Conservation (phyloP, 1,139 yeast species). For the Magnusiomyces suaveolens region DNA sequence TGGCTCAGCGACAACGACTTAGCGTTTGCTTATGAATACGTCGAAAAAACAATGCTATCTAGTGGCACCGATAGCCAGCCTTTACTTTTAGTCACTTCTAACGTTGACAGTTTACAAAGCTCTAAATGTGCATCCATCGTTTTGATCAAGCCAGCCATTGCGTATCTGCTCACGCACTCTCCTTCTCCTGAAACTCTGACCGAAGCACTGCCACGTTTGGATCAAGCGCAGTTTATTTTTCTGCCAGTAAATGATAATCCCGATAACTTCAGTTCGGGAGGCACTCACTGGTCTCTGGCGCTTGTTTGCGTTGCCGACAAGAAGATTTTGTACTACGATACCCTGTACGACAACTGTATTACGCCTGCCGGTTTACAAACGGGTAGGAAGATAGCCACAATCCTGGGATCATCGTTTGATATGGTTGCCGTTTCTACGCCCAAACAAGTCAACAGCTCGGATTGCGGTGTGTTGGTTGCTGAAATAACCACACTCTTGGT, state of each 20-base stretch:
- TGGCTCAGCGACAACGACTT: constrained; percentile 71
- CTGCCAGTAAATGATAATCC: constrained; percentile 46
- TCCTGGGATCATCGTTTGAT: constrained; percentile 13
- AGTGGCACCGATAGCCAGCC: constrained; percentile 5
- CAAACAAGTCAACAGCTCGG: constrained; percentile 66
- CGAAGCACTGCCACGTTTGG: constrained; percentile 38
- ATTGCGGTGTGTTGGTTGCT: constrained; percentile 67
- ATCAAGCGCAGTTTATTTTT: constrained; percentile 37
- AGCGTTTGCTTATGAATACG: constrained; percentile 50
- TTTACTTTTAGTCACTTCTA: background rate
- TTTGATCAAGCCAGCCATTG: constrained; percentile 37
- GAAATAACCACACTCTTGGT: constrained; percentile 37
- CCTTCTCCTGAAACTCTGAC: constrained; percentile 25
- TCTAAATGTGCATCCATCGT: constrained; percentile 19
- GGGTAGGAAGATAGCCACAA: constrained; percentile 28
- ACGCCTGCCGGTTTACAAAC: constrained; percentile 27
- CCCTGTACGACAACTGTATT: constrained; percentile 34
- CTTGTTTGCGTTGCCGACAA: constrained; percentile 36
- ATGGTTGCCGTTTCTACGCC: constrained; percentile 42
- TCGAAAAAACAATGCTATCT: constrained; percentile 32
- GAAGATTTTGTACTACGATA: constrained; percentile 39
- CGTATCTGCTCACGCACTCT: constrained; percentile 31
- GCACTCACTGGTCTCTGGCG: constrained; percentile 49
- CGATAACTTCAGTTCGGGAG: constrained; percentile 40
- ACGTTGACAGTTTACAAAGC: background rate